Evolutionary conservation across 2,329 filamentous ascomycete genomes (phyloP), one percentile per base, ranked within the genome.

Genomic region (Trichoderma breve): DNA sequence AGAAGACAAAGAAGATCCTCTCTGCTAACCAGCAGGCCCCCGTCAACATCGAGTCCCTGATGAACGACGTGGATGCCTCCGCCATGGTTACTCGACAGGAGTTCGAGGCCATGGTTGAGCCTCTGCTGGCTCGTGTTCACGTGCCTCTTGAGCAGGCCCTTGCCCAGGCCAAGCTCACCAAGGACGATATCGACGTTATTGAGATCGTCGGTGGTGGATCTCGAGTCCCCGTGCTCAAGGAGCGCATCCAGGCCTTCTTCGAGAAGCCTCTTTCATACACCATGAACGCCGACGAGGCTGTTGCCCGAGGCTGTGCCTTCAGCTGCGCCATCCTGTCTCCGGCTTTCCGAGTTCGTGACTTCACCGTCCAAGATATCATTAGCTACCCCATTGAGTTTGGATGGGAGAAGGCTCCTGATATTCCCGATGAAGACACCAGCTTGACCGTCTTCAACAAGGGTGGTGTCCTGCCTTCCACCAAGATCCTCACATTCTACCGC

Each of bases 401-500:
- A 68, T 99, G 96, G 96, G 96, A 99, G 87, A 97, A 98, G 88
- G 97, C 95, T 30, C 91, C 94, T 73, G 96, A 99, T 79, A 99
- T 99, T 77, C 96, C 96, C 30, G 96, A 99, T 78, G 96, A 99
- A 87, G 96, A 98, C 82, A 98, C 96, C 71, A 97, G 91, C 85
- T 87, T 99, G 77, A 97, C 93, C 43, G 96, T 99, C 79, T 99
- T 99, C 85, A 97, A 96, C 89, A 94, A 92, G 83, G 95, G 95
- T 82, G 98, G 98, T 80, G 91, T 97, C 75, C 92, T 99, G 87
- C 96, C 96, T 70, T 98, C 95, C 6, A 99, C 96, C 75, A 99
- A 99, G 89, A 98, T 99, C 76, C 90, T 99, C 70, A 99, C 96
- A 51, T 99, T 99, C 86, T 99, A 98, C 88, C 92, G 96, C 77